Conservation (phyloP, 805 yeast species). For the Myxozyma nipponensis region DNA sequence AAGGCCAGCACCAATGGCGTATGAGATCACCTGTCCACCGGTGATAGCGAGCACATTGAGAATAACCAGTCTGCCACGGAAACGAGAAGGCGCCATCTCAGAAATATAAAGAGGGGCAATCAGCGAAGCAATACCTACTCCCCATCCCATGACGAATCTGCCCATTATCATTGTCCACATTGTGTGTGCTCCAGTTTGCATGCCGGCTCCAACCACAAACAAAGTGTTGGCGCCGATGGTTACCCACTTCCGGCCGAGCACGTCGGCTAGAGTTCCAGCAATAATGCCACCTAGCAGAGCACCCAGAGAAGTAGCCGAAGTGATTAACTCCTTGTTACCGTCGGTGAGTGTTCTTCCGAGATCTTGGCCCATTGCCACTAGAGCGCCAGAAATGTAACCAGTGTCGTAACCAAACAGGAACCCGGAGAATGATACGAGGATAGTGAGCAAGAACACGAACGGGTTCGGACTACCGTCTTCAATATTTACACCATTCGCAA, state of each 20-base stretch:
- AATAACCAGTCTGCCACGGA: constrained; percentile 87
- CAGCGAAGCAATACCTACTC: constrained; percentile 91
- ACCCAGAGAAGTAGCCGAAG: constrained; percentile 92
- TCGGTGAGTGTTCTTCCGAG: constrained; percentile 56
- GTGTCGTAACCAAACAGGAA: constrained; percentile 98
- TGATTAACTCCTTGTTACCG: constrained; percentile 84
- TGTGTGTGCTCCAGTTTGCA: constrained; percentile 75
- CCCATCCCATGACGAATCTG: constrained; percentile 89
- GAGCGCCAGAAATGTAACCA: constrained; percentile 91
- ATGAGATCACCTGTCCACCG: constrained; percentile 92
- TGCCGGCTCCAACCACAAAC: constrained; percentile 77
- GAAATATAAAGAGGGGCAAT: constrained; percentile 91
- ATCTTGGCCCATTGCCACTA: constrained; percentile 79
- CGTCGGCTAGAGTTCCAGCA: constrained; percentile 81
- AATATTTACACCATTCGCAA: constrained; percentile 23
- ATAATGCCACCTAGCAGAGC: constrained; percentile 74
- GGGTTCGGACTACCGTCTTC: constrained; percentile 27
- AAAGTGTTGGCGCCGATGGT: constrained; percentile 76
- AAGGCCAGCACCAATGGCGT: constrained; percentile 88
- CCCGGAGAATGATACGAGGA: constrained; percentile 77
- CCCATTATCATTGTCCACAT: constrained; percentile 93
- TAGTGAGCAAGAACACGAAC: constrained; percentile 29
- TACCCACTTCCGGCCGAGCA: constrained; percentile 79
- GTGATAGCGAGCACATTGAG: constrained; percentile 87
- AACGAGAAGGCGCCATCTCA: constrained; percentile 81